These are phyloP conservation scores for Yamadazyma conglobata DNA, from an alignment of 1,139 yeast genomes.

Conservation along the genomic window DNA sequence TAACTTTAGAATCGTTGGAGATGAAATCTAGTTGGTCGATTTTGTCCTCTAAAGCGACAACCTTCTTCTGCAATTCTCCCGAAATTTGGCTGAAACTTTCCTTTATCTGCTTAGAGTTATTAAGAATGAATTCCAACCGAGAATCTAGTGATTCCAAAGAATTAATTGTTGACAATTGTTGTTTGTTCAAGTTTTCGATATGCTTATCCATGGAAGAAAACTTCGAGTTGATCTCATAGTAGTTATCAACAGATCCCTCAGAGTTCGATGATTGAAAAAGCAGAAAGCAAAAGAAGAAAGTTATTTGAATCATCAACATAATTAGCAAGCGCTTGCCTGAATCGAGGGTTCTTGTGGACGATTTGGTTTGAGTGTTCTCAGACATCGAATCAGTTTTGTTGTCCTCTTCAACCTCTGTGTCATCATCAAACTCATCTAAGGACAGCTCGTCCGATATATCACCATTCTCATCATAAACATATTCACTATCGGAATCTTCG, in stretches of 20 bases:
- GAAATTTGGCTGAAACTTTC: slow-evolving; percentile 1
- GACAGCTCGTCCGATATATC: too few relatives aligned
- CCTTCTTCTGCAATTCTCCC: slow-evolving; percentile 8
- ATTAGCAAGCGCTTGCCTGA: too few relatives aligned
- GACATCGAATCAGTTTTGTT: too few relatives aligned
- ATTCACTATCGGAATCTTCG: slow-evolving; percentile 3
- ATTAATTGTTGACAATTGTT: slow-evolving; percentile 11
- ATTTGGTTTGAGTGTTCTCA: too few relatives aligned
- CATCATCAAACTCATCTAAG: slow-evolving; percentile 6
- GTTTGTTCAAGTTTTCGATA: slow-evolving; percentile 12
- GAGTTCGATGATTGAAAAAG: too few relatives aligned
- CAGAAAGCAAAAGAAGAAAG: too few relatives aligned
- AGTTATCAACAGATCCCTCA: slow-evolving; percentile 11
- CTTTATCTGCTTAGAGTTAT: slow-evolving; percentile 2
- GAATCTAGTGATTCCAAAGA: slow-evolving; percentile 1
- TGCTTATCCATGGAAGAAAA: slow-evolving; percentile 18
- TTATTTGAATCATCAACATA: too few relatives aligned
- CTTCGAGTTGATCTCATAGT: slow-evolving; percentile 17
- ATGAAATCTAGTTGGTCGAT: slow-evolving; percentile 9
- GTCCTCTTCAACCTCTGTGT: slow-evolving; percentile 10
- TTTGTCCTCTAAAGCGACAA: slow-evolving; percentile 9
- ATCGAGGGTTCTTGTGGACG: too few relatives aligned
- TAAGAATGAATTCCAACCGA: slow-evolving; percentile 1
- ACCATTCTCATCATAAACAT: too few relatives aligned
- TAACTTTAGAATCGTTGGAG: slow-evolving; percentile 14